Base-by-base conservation (phyloP, 768 basidiomycete species). In the Mycena kentingensis region DNA sequence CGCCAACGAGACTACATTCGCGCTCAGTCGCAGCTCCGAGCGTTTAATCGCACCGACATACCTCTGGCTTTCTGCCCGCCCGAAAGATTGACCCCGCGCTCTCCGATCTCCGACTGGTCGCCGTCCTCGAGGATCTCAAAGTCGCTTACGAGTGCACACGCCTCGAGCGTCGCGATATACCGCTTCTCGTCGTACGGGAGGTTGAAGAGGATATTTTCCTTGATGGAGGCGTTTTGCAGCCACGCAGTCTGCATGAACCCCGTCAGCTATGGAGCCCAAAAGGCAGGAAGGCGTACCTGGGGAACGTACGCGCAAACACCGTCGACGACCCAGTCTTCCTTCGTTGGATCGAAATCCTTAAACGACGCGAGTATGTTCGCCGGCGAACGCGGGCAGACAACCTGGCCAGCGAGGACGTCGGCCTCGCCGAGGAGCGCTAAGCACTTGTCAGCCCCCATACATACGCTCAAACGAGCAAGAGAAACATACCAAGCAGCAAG, bases 301-400 rank as follows among this genome's bases (percentile, higher is more conserved):
- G 93, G 92, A 7, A 94, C 92, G 67, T 90, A 97, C 1, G 92
- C 94, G 46, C 88, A 90, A 51, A 91, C 73, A 27, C 87, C 86
- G 10, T 76, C 68, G 1, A 93, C 79, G 37, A 93, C 63, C 93
- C 94, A 97, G 10, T 87, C 75, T 24, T 84, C 82, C 21, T 76
- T 66, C 0, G 72, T 62, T 0, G 76, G 66, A 24, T 58, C 51
- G 2, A 73, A 66, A 11, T 69, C 74, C 0, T 75, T 68, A 46
- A 87, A 85, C 6, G 73, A 73, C 0, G 87, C 85, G 60, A 95
- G 74, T 2, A 83, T 74, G 65, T 94, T 84, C 2, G 91, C 88
- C 1, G 89, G 85, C 3, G 93, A 93, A 25, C 91, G 80, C 6
- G 94, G 93, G 60, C 90, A 91, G 7, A 85, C 55, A 16, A 93